Conservation (phyloP, 768 basidiomycete genomes). For the Fistulinella prunicolor region DNA sequence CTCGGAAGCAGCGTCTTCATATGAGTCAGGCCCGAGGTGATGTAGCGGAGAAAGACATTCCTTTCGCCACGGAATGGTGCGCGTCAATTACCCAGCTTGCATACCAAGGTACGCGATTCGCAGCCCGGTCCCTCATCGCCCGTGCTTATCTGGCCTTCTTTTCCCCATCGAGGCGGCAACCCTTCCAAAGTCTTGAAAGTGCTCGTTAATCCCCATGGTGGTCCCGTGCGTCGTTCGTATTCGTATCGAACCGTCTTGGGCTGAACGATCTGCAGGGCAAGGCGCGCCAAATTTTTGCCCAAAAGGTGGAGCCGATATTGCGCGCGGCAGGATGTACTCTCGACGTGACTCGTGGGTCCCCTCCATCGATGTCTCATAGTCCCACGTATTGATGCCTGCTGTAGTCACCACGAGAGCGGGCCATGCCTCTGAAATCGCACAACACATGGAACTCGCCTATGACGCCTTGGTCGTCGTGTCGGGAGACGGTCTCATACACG, state of each 20-base stretch:
- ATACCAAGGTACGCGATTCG: conserved; percentile 49
- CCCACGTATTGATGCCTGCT: neutral
- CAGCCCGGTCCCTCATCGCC: neutral
- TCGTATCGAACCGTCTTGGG: neutral
- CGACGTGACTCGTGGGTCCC: conserved; percentile 57
- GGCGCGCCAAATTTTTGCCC: conserved; percentile 49
- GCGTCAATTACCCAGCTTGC: conserved; percentile 50
- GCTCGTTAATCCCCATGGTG: conserved; percentile 77
- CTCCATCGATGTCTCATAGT: neutral
- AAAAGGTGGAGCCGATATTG: conserved; percentile 69
- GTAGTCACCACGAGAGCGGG: conserved; percentile 60
- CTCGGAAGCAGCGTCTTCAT: conserved; percentile 40
- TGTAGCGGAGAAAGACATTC: conserved; percentile 34
- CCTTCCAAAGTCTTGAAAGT: conserved; percentile 58
- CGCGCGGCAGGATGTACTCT: conserved; percentile 60
- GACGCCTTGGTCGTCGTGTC: conserved; percentile 76
- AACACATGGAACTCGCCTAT: conserved; percentile 52
- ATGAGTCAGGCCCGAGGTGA: conserved; percentile 41
- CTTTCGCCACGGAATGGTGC: conserved; percentile 48
- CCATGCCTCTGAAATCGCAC: conserved; percentile 67
- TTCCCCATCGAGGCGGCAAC: conserved; percentile 41
- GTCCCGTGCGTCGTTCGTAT: conserved; percentile 49
- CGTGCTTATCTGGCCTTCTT: neutral
- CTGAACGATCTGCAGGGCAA: conserved; percentile 49
- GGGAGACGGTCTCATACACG: conserved; percentile 82